These are phyloP conservation scores for Biancaea sappan DNA, from an alignment of 306 rosid species.

Conservation along the genomic window DNA sequence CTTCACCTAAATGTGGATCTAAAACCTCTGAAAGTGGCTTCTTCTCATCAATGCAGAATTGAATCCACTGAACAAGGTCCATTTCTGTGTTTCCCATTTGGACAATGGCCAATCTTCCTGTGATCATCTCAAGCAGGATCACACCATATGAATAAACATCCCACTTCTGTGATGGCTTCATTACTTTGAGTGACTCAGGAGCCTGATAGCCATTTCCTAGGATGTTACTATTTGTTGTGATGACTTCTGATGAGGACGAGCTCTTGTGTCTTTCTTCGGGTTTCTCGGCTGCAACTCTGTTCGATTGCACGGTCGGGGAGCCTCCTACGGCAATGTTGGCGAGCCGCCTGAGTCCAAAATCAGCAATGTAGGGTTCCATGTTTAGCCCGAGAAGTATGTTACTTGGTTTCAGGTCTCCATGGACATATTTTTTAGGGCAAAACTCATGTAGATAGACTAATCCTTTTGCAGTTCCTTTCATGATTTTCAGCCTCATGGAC, in stretches of 20 bases:
- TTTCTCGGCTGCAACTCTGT: constrained; percentile 45
- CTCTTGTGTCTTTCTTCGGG: constrained; percentile 52
- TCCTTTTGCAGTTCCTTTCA: constrained; percentile 75
- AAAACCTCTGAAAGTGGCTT: constrained; percentile 67
- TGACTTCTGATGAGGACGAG: constrained; percentile 45
- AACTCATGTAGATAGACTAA: constrained; percentile 72
- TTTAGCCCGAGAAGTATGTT: constrained; percentile 64
- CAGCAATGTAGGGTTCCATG: constrained; percentile 66
- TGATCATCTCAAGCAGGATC: constrained; percentile 65
- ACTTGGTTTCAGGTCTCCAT: constrained; percentile 69
- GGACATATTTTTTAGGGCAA: constrained; percentile 81
- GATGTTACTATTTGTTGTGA: constrained; percentile 1
- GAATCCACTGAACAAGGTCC: constrained; percentile 85
- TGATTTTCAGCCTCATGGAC: constrained; percentile 62
- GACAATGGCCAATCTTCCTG: constrained; percentile 66
- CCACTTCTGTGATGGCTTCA: constrained; percentile 87
- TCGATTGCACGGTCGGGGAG: constrained; percentile 61
- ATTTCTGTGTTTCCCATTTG: constrained; percentile 63
- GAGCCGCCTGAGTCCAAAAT: constrained; percentile 83
- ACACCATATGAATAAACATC: constrained; percentile 79
- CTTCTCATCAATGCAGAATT: constrained; percentile 73
- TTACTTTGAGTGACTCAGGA: constrained; percentile 65
- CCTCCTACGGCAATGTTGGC: constrained; percentile 80
- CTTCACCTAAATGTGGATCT: constrained; percentile 58
- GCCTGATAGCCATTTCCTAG: constrained; percentile 68